Conservation (phyloP, 129 eudicot species). For the Flaveria ramosissima region DNA sequence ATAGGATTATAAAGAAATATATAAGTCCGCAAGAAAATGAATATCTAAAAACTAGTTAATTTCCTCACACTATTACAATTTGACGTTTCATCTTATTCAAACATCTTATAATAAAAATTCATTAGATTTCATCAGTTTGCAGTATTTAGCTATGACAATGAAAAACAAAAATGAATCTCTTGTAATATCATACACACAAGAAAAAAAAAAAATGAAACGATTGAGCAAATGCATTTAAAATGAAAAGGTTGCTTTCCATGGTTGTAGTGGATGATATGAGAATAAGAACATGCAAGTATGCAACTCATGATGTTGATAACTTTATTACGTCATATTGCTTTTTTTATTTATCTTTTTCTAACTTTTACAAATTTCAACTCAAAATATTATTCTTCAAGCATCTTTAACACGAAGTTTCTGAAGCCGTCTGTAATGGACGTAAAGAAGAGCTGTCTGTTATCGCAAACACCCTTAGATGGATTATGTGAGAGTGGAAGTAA, state of each 20-base stretch:
- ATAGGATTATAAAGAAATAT: too few species aligned
- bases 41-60: too few species aligned
- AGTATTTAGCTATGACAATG: neutral
- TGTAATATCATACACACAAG: neutral
- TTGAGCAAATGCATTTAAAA: neutral
- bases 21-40: too few species aligned
- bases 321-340: slow-evolving; percentile 2
- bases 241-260: neutral
- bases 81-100: too few species aligned
- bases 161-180: neutral
- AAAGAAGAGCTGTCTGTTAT: too few species aligned
- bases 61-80: neutral
- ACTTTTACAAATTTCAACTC: neutral
- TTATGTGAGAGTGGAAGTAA: too few species aligned
- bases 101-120: too few species aligned
- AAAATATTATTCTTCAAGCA: neutral
- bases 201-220: neutral
- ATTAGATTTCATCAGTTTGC: neutral
- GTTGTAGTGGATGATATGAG: slow-evolving; percentile 1
- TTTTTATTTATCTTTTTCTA: neutral
- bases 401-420: neutral
- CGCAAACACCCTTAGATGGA: too few species aligned
- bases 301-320: slow-evolving; percentile 21
- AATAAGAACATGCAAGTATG: slow-evolving; percentile 23
- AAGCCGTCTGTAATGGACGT: too few species aligned